Percentiles rank a stretch among this genome's conserved stretches.
Evolutionary conservation across 1,284 basidiomycete genomes (phyloP).

Genomic region (Ceratobasidium sp.): DNA sequence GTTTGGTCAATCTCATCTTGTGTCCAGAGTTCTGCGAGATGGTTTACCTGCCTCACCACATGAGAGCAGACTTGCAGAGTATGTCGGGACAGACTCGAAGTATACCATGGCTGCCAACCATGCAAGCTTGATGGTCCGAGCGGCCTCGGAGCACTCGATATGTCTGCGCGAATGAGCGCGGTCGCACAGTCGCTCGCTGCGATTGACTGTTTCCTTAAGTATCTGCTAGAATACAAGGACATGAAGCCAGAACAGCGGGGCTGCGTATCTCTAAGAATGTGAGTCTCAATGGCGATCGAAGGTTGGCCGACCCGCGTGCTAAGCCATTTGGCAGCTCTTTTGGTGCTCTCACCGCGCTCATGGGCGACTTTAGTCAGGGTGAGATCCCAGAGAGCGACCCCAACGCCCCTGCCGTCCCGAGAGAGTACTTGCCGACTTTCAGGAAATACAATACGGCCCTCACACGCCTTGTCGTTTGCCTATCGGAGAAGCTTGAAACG

Average conservation of each 20-base stretch:
- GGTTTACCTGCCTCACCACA: not conserved
- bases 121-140: constrained; percentile 14
- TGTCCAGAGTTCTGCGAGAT: not conserved
- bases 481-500: constrained; percentile 3
- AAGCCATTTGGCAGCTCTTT: not conserved
- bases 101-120: constrained; percentile 12
- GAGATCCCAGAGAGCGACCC: constrained; percentile 14
- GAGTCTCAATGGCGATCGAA: not conserved
- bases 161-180: not conserved
- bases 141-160: not conserved
- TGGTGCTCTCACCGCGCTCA: constrained; percentile 2
- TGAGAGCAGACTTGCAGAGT: not conserved
- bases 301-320: not conserved
- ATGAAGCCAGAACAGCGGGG: constrained; percentile 26
- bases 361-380: constrained; percentile 19
- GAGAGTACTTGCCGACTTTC: not conserved
- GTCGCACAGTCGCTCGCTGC: not conserved
- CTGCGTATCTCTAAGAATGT: constrained; percentile 22
- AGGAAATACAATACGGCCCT: not conserved
- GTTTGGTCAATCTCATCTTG: not conserved
- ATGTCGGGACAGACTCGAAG: constrained; percentile 26
- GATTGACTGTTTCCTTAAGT: not conserved
- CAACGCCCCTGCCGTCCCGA: constrained; percentile 9
- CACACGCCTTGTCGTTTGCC: not conserved
- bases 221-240: not conserved